Evolutionary conservation across 2,329 filamentous ascomycete genomes (phyloP), one percentile per base, ranked within the genome.

Genomic region (Zasmidium cellare): DNA sequence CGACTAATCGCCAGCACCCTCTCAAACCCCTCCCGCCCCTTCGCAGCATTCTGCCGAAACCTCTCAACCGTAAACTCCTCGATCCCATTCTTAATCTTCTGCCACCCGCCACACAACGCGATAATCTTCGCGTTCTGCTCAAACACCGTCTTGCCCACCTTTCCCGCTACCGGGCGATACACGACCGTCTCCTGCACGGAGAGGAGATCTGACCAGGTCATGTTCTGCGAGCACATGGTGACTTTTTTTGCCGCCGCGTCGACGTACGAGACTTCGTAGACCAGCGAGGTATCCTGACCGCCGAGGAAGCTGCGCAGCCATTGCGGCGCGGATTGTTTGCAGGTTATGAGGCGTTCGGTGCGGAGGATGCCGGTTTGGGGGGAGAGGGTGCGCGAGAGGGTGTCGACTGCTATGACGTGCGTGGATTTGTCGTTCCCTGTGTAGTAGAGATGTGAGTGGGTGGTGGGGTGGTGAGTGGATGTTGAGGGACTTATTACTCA

Each of bases 191-290:
- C 94, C 74, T 92, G 90, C 47, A 97, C 92, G 71, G 85, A 91
- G 73, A 97, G 82, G 54, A 99, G 84, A 71, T 97, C 96, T 63
- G 87, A 88, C 84, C 87, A 94, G 7, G 94, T 97, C 73, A 99
- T 81, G 78, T 99, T 99, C 74, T 91, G 91, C 65, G 90, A 94
- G 74, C 92, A 92, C 90, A 99, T 96, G 61, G 92, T 97, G 71
- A 99, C 91, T 64, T 90, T 96, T 77, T 92, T 91, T 61, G 82
- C 81, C 45, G 76, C 71, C 0, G 91, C 91, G 76, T 97, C 91
- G 72, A 99, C 93, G 75, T 97, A 97, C 58, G 90, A 96, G 46
- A 92, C 90, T 80, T 99, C 94, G 76, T 93, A 96, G 65, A 97
- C 92, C 75, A 93, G 89, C 63, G 88, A 93, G 59, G 89, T 90